phyloP scores from a whole-genome alignment of 768 basidiomycete species.

The Termitomyces sp. region DNA sequence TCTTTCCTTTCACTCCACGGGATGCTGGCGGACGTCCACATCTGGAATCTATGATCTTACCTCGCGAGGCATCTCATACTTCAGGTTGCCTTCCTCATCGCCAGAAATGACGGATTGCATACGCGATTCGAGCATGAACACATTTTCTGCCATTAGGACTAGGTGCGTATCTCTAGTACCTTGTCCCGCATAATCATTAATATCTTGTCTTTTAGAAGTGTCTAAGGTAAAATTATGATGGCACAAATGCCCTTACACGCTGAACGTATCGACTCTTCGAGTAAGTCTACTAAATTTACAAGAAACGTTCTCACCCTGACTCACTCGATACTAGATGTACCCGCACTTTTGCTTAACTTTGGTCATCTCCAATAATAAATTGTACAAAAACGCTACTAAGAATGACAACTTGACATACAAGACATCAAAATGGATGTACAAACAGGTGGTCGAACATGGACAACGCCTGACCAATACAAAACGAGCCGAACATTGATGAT shows the following conservation, averaged over 20 bases:
- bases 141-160: background rate
- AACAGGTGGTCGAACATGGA: background rate
- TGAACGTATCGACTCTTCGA: background rate
- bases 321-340: too few species aligned
- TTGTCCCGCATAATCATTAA: background rate
- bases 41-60: too few species aligned
- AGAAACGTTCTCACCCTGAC: background rate
- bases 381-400: too few species aligned
- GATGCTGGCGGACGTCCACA: too few species aligned
- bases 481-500: background rate
- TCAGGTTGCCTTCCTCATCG: too few species aligned
- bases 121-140: background rate
- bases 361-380: too few species aligned
- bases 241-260: background rate
- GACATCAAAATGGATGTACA: background rate
- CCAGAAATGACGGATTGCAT: too few species aligned
- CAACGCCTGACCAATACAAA: background rate
- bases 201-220: background rate
- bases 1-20: too few species aligned
- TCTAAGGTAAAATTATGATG: too few species aligned
- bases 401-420: background rate
- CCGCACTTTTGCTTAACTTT: too few species aligned
- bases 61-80: too few species aligned
- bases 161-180: background rate
- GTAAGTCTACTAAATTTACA: background rate